phyloP scores from a whole-genome alignment of 2,329 filamentous ascomycete species.

The Neofusicoccum kwambonambiense region DNA sequence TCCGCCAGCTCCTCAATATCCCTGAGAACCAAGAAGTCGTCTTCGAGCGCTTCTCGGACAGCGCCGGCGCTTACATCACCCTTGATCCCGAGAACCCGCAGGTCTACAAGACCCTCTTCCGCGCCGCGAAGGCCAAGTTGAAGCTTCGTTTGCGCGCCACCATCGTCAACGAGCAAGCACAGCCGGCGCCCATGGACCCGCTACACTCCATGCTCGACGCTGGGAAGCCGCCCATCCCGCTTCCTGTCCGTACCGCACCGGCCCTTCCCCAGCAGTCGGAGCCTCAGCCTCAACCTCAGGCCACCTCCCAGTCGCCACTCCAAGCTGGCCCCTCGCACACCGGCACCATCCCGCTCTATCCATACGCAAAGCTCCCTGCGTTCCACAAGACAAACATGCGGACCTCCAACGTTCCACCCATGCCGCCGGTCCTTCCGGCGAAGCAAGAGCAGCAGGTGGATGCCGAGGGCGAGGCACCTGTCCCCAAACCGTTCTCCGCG shows the following conservation, averaged over 20 bases:
- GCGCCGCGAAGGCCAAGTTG: constrained; percentile 95
- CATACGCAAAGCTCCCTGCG: constrained; percentile 17
- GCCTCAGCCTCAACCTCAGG: constrained; percentile 12
- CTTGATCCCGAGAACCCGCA: constrained; percentile 75
- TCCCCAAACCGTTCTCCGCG: constrained; percentile 41
- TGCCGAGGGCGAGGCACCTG: constrained; percentile 39
- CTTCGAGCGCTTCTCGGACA: constrained; percentile 95
- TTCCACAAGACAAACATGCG: constrained; percentile 21
- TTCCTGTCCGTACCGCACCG: constrained; percentile 2
- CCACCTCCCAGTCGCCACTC: neutral
- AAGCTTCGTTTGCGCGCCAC: constrained; percentile 88
- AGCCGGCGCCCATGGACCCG: neutral
- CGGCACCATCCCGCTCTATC: constrained; percentile 17
- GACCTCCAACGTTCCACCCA: neutral
- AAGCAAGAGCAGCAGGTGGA: constrained; percentile 1
- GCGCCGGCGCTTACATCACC: constrained; percentile 73
- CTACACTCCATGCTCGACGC: constrained; percentile 1
- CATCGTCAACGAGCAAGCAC: constrained; percentile 37
- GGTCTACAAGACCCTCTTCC: constrained; percentile 95
- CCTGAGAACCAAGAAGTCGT: constrained; percentile 60
- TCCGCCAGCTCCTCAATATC: constrained; percentile 68
- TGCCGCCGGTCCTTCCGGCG: neutral
- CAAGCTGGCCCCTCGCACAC: neutral
- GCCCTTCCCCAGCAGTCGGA: neutral
- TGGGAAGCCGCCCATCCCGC: neutral